A percentile compares a stretch with the other conserved stretches of the same genome.
Evolutionary conservation across 768 basidiomycete species (phyloP).

Genomic region (Lenzites betulinus): DNA sequence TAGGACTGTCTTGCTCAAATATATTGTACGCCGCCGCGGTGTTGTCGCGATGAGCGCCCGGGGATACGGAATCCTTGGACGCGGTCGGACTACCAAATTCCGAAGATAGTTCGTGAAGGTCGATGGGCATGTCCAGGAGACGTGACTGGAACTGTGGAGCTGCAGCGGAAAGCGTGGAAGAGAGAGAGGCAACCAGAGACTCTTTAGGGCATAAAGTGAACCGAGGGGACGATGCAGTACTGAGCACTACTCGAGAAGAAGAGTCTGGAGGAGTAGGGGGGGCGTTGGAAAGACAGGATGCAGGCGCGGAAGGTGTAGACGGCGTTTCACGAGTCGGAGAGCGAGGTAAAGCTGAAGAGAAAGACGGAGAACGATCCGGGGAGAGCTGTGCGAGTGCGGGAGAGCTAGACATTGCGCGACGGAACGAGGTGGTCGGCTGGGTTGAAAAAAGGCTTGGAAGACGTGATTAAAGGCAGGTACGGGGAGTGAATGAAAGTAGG

Average conservation of each 20-base stretch:
- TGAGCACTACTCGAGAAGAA: constrained; percentile 2
- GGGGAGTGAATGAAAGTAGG: constrained; percentile 13
- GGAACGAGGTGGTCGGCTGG: neutral
- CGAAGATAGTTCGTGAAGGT: constrained; percentile 18
- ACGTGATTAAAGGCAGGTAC: neutral
- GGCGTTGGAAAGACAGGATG: neutral
- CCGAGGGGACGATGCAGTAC: constrained; percentile 1
- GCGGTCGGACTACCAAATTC: constrained; percentile 7
- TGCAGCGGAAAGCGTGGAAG: constrained; percentile 17
- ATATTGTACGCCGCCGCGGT: neutral
- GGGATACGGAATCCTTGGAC: neutral
- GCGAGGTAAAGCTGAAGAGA: constrained; percentile 16
- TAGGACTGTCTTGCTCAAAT: constrained; percentile 4
- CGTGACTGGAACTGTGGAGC: constrained; percentile 22
- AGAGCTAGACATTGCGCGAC: constrained; percentile 13
- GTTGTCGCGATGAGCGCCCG: neutral
- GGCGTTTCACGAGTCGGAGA: constrained; percentile 16
- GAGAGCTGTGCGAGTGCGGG: constrained; percentile 17
- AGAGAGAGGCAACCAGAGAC: constrained; percentile 9
- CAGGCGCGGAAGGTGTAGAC: constrained; percentile 10
- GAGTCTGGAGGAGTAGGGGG: constrained; percentile 21
- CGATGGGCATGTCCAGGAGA: constrained; percentile 22
- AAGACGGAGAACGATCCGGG: constrained; percentile 15
- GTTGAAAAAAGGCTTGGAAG: neutral
- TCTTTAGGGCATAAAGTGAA: constrained; percentile 2